A percentile compares a stretch with the other conserved stretches of the same genome.
phyloP scores from a whole-genome alignment of 148 eudicot species.

The Agrostemma githago region DNA sequence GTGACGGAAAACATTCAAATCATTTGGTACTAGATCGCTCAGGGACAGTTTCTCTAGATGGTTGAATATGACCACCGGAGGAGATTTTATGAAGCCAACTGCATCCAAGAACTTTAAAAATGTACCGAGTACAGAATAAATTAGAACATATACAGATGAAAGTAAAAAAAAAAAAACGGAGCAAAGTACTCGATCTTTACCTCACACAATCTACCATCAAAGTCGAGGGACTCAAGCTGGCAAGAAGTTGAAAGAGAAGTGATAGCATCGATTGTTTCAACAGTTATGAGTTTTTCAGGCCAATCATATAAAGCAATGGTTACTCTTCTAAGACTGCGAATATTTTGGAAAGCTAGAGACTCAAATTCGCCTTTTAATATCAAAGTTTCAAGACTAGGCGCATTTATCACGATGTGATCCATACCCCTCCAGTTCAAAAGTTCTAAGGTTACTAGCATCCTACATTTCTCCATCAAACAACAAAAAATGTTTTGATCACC shows the following conservation, averaged over 20 bases:
- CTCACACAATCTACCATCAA: neutral
- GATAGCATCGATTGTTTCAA: neutral
- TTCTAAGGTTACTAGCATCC: neutral
- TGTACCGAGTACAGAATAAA: too few species aligned
- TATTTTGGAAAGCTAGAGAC: neutral
- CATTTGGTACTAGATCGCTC: neutral
- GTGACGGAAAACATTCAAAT: neutral
- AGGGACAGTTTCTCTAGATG: neutral
- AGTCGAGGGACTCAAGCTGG: neutral
- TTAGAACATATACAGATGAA: neutral
- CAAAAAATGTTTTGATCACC: neutral
- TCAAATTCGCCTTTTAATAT: neutral
- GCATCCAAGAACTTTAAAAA: slow-evolving; percentile 7
- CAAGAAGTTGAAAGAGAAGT: neutral
- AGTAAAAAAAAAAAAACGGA: too few species aligned
- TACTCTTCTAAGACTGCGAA: neutral
- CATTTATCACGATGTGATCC: neutral
- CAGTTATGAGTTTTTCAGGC: neutral
- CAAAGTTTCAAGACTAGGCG: neutral
- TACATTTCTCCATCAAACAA: neutral
- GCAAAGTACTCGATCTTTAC: neutral
- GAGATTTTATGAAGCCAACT: neutral
- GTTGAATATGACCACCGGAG: neutral
- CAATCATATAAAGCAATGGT: neutral
- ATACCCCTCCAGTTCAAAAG: neutral